These are phyloP conservation scores for Annulohypoxylon stygium DNA, from an alignment of 495 filamentous ascomycete genomes.

Conservation along the genomic window DNA sequence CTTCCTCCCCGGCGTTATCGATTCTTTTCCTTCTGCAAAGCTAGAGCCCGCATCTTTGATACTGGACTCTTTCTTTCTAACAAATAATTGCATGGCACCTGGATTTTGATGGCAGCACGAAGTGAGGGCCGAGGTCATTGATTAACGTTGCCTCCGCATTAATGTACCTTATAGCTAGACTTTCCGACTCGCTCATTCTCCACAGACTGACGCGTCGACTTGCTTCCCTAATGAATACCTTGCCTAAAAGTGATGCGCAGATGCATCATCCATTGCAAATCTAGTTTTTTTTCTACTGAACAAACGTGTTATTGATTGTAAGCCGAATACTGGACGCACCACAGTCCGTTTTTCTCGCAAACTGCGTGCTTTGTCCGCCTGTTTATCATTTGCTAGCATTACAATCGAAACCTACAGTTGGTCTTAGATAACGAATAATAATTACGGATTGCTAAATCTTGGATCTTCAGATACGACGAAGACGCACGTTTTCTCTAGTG, in stretches of 20 bases:
- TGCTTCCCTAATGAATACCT: conserved; percentile 16
- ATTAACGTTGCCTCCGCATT: neutral
- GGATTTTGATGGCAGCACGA: conserved; percentile 6
- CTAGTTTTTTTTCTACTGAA: neutral
- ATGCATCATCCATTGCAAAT: neutral
- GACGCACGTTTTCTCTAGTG: neutral
- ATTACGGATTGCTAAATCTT: no score
- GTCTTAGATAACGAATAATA: no score
- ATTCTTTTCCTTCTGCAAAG: conserved; percentile 7
- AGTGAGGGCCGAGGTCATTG: neutral
- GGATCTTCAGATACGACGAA: no score
- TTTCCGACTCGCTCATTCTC: conserved; percentile 7
- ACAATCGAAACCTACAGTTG: no score
- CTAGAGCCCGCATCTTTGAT: neutral
- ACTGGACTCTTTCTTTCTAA: neutral
- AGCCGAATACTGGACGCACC: neutral
- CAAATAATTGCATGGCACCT: neutral
- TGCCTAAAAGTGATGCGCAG: neutral
- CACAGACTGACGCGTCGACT: conserved; percentile 12
- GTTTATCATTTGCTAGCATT: neutral
- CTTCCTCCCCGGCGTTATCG: conserved; percentile 27
- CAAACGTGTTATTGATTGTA: neutral
- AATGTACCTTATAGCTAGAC: conserved; percentile 20
- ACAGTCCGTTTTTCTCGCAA: neutral
- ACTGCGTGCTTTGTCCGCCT: neutral